A percentile compares a stretch with the other conserved stretches of the same genome.
Evolutionary conservation across 2,329 filamentous ascomycete species (phyloP).

Genomic region (Talaromyces rugulosus): DNA sequence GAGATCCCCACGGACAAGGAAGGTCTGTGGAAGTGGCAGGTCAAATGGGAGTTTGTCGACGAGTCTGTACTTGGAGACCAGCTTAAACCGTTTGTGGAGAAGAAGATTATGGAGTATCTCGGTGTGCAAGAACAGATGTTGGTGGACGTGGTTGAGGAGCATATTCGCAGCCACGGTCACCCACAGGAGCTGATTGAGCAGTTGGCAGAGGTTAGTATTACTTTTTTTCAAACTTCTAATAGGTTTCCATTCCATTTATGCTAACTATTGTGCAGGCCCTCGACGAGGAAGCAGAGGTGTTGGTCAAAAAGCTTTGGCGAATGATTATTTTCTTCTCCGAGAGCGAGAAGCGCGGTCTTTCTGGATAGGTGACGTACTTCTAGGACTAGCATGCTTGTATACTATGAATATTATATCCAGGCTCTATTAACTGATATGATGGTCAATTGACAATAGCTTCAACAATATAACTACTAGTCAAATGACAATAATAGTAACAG

Average conservation of each 20-base stretch:
- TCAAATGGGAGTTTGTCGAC: constrained; percentile 90
- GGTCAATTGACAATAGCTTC: not conserved
- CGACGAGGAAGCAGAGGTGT: constrained; percentile 87
- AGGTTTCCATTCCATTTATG: not conserved
- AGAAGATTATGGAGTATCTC: constrained; percentile 95
- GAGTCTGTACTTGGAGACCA: constrained; percentile 77
- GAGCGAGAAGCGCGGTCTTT: constrained; percentile 83
- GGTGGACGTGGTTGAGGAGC: constrained; percentile 86
- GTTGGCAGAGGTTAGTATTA: constrained; percentile 69
- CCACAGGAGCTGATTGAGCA: constrained; percentile 81
- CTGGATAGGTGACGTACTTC: constrained; percentile 23
- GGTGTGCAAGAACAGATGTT: constrained; percentile 95
- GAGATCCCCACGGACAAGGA: constrained; percentile 87
- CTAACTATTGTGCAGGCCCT: constrained; percentile 60
- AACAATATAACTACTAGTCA: not conserved
- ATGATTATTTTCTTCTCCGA: constrained; percentile 99
- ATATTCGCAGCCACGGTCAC: constrained; percentile 68
- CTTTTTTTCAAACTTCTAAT: not conserved
- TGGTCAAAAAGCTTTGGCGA: constrained; percentile 96
- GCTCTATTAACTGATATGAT: not conserved
- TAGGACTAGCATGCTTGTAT: not conserved
- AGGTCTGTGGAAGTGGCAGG: constrained; percentile 84
- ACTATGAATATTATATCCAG: not conserved
- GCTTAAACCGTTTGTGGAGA: constrained; percentile 90
- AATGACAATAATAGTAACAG: too few relatives aligned